Evolutionary conservation across 2,329 filamentous ascomycete genomes (phyloP), one percentile per base, ranked within the genome.

Genomic region (Ceratocystis huliohia): DNA sequence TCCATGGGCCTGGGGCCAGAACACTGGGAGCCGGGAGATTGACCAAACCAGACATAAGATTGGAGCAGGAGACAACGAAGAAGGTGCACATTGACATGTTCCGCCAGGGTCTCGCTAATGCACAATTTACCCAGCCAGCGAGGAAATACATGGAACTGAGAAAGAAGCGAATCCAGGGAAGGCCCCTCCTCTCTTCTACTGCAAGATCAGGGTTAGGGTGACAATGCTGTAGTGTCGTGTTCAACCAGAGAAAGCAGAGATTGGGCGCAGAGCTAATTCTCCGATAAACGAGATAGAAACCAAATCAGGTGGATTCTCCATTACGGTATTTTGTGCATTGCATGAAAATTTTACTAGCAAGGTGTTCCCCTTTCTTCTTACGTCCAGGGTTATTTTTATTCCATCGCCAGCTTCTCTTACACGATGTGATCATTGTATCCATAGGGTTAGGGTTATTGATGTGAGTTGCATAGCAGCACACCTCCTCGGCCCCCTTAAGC

Each of bases 241-340:
- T 41, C 37, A 41, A 41, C 37, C 37, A 41, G 10, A 41, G 37
- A 50, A 22, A 20, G n/a, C 48, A 50, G 48, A 25, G 22, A 57
- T 33, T 57, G 53, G 20, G 22, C 22, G 53, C 8, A 13, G 25
- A 15, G 5, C 3, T 22, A 57, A 57, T 17, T 57, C 53, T 33
- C 53, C 53, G 53, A 57, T 57, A 57, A 57, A 57, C 53, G 53
- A 57, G 28, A 57, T 57, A 57, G 22, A 57, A n/a, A 6, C 8
- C 3, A 44, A 41, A 15, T 41, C 10, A 15, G 3, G 10, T 1
- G 37, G 37, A 4, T 41, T 41, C 13, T 13, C 30, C 7, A 33
- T 33, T 33, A 33, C 0, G 30, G 37, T 41, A 15, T 13, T 13
- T 15, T 15, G 10, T 41, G 37, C 10, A 41, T 41, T 41, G 37